Evolutionary conservation across 371 early-diverging fungal species (phyloP).

Genomic region (Rhizomucor miehei): DNA sequence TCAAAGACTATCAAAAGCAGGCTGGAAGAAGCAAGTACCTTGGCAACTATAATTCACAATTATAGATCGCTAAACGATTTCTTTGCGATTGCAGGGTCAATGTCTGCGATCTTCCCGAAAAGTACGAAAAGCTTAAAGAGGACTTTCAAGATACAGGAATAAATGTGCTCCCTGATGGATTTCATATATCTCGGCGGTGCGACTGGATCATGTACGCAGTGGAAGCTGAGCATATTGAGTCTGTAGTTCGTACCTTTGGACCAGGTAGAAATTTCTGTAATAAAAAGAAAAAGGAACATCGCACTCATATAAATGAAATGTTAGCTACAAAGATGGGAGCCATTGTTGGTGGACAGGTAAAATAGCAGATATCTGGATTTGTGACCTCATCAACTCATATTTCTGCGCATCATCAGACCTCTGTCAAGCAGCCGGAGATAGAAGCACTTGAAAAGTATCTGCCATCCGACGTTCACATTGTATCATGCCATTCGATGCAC

Average conservation of each 20-base stretch:
- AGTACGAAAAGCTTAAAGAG: slow-evolving; percentile 62
- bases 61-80: neutral
- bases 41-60: neutral
- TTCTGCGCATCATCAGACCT: slow-evolving; percentile 57
- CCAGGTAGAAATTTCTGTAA: slow-evolving; percentile 62
- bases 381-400: neutral
- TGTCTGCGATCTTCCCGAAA: slow-evolving; percentile 83
- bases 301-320: neutral
- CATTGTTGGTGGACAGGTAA: slow-evolving; percentile 77
- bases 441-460: slow-evolving; percentile 82
- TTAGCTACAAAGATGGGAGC: slow-evolving; percentile 86
- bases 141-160: slow-evolving; percentile 59
- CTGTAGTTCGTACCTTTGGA: slow-evolving; percentile 81
- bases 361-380: neutral
- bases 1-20: slow-evolving; percentile 61
- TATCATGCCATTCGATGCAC: slow-evolving; percentile 95
- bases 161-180: slow-evolving; percentile 78
- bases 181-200: slow-evolving; percentile 75
- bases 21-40: slow-evolving; percentile 68
- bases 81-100: slow-evolving; percentile 55
- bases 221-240: slow-evolving; percentile 84
- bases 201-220: slow-evolving; percentile 95
- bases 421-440: slow-evolving; percentile 94
- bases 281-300: neutral
- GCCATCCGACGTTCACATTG: slow-evolving; percentile 87